Percentiles rank a stretch among this genome's conserved stretches.
These are phyloP conservation scores for Kodamaea sp. DNA, from an alignment of 1,139 yeast genomes.

Conservation along the genomic window DNA sequence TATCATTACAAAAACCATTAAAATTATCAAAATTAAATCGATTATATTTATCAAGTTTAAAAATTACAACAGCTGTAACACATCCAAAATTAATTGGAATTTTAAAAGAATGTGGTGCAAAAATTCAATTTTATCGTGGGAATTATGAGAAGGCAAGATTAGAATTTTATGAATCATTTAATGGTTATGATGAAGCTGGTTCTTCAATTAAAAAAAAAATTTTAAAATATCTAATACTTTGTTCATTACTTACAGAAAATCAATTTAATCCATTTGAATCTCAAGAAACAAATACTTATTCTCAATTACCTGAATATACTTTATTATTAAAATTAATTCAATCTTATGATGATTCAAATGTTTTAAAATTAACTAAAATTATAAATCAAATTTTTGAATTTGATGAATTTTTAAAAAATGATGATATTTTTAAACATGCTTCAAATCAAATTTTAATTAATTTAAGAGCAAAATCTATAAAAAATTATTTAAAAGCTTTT, in stretches of 20 bases:
- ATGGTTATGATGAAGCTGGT: constrained; percentile 78
- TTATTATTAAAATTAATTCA: constrained; percentile 28
- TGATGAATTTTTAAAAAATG: constrained; percentile 24
- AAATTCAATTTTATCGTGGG: constrained; percentile 57
- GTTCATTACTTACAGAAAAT: constrained; percentile 61
- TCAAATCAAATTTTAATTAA: constrained; percentile 26
- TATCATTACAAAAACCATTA: constrained; percentile 26
- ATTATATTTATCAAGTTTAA: constrained; percentile 47
- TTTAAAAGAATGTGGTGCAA: constrained; percentile 72
- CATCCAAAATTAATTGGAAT: constrained; percentile 73
- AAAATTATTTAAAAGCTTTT: constrained; percentile 30
- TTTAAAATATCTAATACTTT: constrained; percentile 58
- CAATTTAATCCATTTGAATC: constrained; percentile 66
- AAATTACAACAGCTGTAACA: constrained; percentile 60
- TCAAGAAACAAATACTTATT: constrained; percentile 51
- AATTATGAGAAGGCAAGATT: constrained; percentile 61
- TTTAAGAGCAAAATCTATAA: constrained; percentile 29
- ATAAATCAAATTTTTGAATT: constrained; percentile 15
- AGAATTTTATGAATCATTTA: constrained; percentile 70
- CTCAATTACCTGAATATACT: constrained; percentile 34
- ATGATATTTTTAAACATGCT: constrained; percentile 31
- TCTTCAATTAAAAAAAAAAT: constrained; percentile 52
- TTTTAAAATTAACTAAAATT: constrained; percentile 19
- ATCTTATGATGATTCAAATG: constrained; percentile 30
- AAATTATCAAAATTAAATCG: constrained; percentile 41